phyloP scores from a whole-genome alignment of 176 grass and related monocot genomes.

The Avena eriantha region DNA sequence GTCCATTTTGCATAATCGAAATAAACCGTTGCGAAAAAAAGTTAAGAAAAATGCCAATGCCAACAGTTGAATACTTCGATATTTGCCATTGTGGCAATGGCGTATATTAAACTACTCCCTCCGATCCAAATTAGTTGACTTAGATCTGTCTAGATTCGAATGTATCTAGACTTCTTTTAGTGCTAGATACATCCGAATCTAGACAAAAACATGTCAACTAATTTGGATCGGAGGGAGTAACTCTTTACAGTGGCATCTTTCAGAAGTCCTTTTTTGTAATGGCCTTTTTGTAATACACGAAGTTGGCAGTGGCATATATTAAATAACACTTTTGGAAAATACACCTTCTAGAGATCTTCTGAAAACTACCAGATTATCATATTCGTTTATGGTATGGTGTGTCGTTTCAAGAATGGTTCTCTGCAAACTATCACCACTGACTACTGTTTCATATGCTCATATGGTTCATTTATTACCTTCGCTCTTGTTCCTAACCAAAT shows the following conservation, averaged over 20 bases:
- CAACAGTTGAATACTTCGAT: neutral
- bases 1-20: neutral
- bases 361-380: neutral
- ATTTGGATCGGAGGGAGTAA: too few species aligned
- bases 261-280: neutral
- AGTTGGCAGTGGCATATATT: neutral
- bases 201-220: too few species aligned
- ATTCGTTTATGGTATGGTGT: neutral
- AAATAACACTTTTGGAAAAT: neutral
- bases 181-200: too few species aligned
- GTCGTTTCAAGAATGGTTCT: slow-evolving; percentile 18
- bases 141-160: too few species aligned
- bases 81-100: neutral
- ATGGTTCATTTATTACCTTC: neutral
- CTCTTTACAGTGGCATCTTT: neutral
- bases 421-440: neutral
- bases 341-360: neutral
- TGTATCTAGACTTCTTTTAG: too few species aligned
- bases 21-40: neutral
- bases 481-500: neutral
- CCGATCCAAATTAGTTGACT: too few species aligned
- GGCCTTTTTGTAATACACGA: neutral
- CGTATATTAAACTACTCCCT: neutral
- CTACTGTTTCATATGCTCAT: neutral
- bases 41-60: neutral